Evolutionary conservation across 108 stramenopile genomes (phyloP).

Genomic region (Fragilariopsis cylindrus): DNA sequence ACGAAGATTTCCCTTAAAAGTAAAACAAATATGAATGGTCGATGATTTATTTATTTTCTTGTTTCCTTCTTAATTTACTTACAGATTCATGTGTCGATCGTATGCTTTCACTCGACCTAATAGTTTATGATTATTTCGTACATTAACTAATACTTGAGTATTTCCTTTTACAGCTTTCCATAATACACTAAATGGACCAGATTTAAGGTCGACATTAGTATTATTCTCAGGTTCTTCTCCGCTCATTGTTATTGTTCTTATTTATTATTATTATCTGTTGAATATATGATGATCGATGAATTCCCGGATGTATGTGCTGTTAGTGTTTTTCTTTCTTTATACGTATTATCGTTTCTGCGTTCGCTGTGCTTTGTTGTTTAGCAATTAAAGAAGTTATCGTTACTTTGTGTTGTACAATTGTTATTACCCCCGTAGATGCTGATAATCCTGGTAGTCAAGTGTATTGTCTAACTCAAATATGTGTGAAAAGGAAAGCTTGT

Average conservation of each 20-base stretch:
- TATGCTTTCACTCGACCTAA: conserved; percentile 97
- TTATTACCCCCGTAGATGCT: too few species aligned
- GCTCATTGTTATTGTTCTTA: conserved; percentile 13
- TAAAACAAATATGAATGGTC: not conserved
- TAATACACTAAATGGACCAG: conserved; percentile 91
- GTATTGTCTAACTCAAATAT: too few species aligned
- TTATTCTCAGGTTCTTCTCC: not conserved
- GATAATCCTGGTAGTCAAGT: too few species aligned
- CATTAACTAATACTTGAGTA: conserved; percentile 96
- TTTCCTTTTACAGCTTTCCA: conserved; percentile 92
- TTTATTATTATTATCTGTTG: not conserved
- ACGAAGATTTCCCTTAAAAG: not conserved
- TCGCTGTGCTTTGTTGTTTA: too few species aligned
- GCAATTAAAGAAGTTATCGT: too few species aligned
- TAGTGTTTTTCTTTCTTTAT: too few species aligned
- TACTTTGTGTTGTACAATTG: too few species aligned
- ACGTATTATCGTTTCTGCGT: too few species aligned
- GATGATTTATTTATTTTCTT: not conserved
- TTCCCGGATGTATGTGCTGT: too few species aligned
- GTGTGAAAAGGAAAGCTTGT: too few species aligned
- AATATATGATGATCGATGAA: too few species aligned
- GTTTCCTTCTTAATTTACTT: conserved; percentile 31
- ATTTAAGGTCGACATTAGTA: conserved; percentile 59
- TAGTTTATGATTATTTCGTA: conserved; percentile 99
- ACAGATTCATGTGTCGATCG: conserved; percentile 91